phyloP scores from a whole-genome alignment of 2,329 filamentous ascomycete species.

The Xylaria sp. region DNA sequence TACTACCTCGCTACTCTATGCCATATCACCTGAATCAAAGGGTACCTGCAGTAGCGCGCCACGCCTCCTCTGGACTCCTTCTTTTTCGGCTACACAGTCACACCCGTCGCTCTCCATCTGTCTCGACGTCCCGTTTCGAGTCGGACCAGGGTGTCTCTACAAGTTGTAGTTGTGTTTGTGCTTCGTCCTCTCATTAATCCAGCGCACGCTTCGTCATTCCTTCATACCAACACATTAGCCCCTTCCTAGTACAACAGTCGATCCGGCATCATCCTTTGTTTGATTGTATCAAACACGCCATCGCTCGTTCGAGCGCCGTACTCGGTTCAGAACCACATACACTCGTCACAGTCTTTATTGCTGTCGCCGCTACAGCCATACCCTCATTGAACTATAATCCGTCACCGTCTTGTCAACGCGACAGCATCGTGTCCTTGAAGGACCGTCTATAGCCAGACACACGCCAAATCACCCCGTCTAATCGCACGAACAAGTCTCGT shows the following conservation, averaged over 20 bases:
- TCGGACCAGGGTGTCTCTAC: conserved; percentile 13
- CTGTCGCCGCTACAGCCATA: conserved; percentile 5
- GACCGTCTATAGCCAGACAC: not conserved
- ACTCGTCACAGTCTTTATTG: not conserved
- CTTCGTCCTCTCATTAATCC: conserved; percentile 12
- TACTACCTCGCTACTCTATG: no score
- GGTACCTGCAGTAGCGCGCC: conserved; percentile 27
- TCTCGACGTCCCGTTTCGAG: conserved; percentile 18
- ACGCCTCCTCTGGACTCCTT: conserved; percentile 2
- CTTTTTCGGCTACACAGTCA: not conserved
- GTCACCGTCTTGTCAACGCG: conserved; percentile 7
- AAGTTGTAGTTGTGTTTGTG: conserved; percentile 3
- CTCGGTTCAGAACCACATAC: conserved; percentile 5
- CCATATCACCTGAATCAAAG: conserved; percentile 6
- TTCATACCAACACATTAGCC: not conserved
- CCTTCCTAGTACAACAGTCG: not conserved
- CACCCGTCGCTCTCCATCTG: conserved; percentile 2
- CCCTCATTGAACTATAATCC: conserved; percentile 5
- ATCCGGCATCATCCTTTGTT: conserved; percentile 23
- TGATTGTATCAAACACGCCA: conserved; percentile 17
- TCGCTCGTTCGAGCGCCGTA: conserved; percentile 18
- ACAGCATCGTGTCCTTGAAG: conserved; percentile 24
- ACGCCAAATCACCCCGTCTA: not conserved
- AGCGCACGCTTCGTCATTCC: conserved; percentile 3
- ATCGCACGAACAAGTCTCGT: not conserved